These are phyloP conservation scores for Ormosia semicastrata DNA, from an alignment of 306 rosid species.

Conservation along the genomic window DNA sequence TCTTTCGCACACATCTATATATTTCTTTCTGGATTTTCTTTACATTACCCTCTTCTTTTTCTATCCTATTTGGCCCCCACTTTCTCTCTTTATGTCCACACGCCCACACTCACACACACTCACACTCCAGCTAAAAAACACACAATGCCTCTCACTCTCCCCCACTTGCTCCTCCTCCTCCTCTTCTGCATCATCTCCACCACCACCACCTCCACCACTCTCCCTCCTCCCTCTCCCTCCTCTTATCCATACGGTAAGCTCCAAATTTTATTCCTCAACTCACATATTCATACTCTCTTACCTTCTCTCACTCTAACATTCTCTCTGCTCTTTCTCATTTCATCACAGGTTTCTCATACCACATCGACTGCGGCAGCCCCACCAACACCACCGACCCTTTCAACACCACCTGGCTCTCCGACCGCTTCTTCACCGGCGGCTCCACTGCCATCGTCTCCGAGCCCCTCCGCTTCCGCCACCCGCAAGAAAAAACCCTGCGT, in stretches of 20 bases:
- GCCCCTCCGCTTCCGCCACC: conserved; percentile 66
- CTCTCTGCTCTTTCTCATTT: not conserved
- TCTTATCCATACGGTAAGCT: conserved; percentile 49
- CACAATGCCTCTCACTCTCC: conserved; percentile 25
- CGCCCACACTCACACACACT: not conserved
- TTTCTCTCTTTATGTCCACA: not conserved
- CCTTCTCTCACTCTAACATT: not conserved
- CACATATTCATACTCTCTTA: not conserved
- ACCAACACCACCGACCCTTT: conserved; percentile 62
- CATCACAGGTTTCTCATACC: conserved; percentile 56
- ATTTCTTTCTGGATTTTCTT: not conserved
- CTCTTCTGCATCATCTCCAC: not conserved
- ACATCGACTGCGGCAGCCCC: conserved; percentile 78
- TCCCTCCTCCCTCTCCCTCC: conserved; percentile 19
- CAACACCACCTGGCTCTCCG: conserved; percentile 72
- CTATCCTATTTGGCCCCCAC: not conserved
- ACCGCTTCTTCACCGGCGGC: conserved; percentile 88
- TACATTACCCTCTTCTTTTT: not conserved
- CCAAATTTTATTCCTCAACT: not conserved
- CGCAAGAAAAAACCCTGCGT: conserved; percentile 86
- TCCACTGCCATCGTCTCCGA: conserved; percentile 65
- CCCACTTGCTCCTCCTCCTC: not conserved
- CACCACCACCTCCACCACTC: not conserved
- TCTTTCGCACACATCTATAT: not conserved
- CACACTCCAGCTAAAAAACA: not conserved